Percentiles rank a stretch among this genome's conserved stretches.
These are phyloP conservation scores for Zelopaecilomyces penicillatus DNA, from an alignment of 2,329 filamentous ascomycete genomes.

Conservation along the genomic window DNA sequence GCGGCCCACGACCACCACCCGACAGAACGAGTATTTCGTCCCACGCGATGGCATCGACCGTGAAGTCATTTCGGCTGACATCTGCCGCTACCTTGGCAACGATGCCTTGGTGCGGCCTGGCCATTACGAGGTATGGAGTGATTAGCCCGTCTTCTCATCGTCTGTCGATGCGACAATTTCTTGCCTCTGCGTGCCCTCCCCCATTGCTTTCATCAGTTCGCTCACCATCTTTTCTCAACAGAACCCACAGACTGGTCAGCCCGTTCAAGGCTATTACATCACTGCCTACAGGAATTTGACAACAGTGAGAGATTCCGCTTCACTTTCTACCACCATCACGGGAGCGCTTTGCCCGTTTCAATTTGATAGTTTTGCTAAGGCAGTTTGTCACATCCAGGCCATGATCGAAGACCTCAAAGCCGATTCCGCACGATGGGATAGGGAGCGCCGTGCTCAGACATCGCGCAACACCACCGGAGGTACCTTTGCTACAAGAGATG, in stretches of 20 bases:
- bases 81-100: constrained; percentile 76
- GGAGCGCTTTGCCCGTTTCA: not conserved
- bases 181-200: too few species aligned
- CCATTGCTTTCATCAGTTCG: not conserved
- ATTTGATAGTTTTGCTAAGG: too few species aligned
- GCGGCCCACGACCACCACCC: constrained; percentile 29
- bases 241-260: constrained; percentile 49
- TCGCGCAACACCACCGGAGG: constrained; percentile 47
- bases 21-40: constrained; percentile 73
- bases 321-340: not conserved
- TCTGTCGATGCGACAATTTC: too few species aligned
- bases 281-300: constrained; percentile 73
- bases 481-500: constrained; percentile 47
- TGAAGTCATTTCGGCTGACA: constrained; percentile 77
- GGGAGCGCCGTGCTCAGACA: constrained; percentile 49
- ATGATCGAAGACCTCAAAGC: constrained; percentile 57
- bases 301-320: constrained; percentile 46
- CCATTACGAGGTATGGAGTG: constrained; percentile 55
- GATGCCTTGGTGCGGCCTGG: constrained; percentile 72
- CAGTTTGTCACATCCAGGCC: constrained; percentile 30
- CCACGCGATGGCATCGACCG: constrained; percentile 73
- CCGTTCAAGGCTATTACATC: constrained; percentile 66
- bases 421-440: constrained; percentile 54
- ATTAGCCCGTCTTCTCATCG: not conserved
- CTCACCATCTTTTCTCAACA: constrained; percentile 16